phyloP scores from a whole-genome alignment of 2,329 filamentous ascomycete species.

The Pestalotiopsis sp. region DNA sequence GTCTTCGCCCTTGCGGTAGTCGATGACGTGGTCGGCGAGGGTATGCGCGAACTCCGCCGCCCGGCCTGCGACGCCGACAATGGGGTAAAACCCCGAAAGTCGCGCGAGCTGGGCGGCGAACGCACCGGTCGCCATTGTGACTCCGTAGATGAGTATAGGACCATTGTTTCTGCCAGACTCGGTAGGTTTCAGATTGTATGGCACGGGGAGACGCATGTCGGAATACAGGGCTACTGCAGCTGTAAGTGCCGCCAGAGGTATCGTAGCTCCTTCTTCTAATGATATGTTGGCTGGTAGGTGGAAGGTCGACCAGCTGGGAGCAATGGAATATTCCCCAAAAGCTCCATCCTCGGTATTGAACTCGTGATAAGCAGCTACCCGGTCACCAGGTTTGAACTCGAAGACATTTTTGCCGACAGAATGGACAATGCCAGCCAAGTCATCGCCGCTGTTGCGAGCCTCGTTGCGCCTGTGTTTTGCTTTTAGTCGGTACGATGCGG shows the following conservation, averaged over 20 bases:
- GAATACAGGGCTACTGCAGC: slow-evolving; percentile 59
- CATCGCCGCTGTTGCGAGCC: slow-evolving; percentile 51
- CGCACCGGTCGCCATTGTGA: slow-evolving; percentile 57
- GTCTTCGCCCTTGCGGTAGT: slow-evolving; percentile 61
- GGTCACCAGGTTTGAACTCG: slow-evolving; percentile 52
- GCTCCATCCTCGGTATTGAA: slow-evolving; percentile 53
- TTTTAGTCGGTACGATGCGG: slow-evolving; percentile 15
- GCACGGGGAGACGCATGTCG: slow-evolving; percentile 45
- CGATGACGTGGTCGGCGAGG: slow-evolving; percentile 57
- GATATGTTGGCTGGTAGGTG: slow-evolving; percentile 49
- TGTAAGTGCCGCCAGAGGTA: slow-evolving; percentile 47
- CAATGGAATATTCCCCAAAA: slow-evolving; percentile 65
- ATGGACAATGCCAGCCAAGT: slow-evolving; percentile 58
- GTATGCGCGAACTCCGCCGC: slow-evolving; percentile 51
- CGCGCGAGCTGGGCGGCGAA: slow-evolving; percentile 60
- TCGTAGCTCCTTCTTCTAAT: slow-evolving; percentile 51
- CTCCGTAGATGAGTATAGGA: slow-evolving; percentile 55
- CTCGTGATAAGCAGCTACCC: slow-evolving; percentile 29
- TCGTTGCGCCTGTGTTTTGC: slow-evolving; percentile 24
- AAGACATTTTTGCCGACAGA: slow-evolving; percentile 55
- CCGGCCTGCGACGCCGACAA: slow-evolving; percentile 61
- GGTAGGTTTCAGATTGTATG: slow-evolving; percentile 20
- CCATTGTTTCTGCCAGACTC: slow-evolving; percentile 8
- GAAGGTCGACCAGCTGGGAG: slow-evolving; percentile 58
- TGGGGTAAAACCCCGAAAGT: slow-evolving; percentile 59